These are phyloP conservation scores for Macrocybe sp. DNA, from an alignment of 1,284 basidiomycete genomes.

Conservation along the genomic window DNA sequence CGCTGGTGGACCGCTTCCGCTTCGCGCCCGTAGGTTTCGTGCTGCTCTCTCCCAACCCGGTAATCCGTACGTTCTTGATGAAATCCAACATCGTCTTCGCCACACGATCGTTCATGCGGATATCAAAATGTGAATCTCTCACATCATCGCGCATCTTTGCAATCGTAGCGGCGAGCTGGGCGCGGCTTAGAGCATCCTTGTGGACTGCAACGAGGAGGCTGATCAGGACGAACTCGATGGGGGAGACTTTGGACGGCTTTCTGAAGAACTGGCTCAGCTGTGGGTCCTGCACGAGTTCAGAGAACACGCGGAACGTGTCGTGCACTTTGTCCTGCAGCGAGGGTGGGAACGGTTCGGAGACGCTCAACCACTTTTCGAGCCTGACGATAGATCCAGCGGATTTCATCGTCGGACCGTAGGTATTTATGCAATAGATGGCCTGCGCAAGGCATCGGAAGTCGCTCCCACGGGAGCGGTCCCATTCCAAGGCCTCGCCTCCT, in stretches of 20 bases:
- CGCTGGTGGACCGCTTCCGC: background rate
- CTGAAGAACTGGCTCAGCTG: slow-evolving; percentile 28
- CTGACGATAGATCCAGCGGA: slow-evolving; percentile 29
- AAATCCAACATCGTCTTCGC: slow-evolving; percentile 44
- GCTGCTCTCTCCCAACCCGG: background rate
- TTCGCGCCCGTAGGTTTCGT: background rate
- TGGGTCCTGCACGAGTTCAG: slow-evolving; percentile 31
- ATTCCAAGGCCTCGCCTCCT: slow-evolving; percentile 39
- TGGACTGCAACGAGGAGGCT: slow-evolving; percentile 45
- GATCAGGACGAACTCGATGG: slow-evolving; percentile 58
- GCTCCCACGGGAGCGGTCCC: slow-evolving; percentile 53
- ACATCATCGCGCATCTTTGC: slow-evolving; percentile 44
- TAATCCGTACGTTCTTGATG: slow-evolving; percentile 24
- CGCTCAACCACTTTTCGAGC: slow-evolving; percentile 53
- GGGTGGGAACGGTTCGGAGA: slow-evolving; percentile 23
- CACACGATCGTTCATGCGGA: slow-evolving; percentile 48
- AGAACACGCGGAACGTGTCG: slow-evolving; percentile 40
- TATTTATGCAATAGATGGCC: slow-evolving; percentile 46
- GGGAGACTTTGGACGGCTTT: slow-evolving; percentile 44
- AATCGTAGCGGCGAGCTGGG: slow-evolving; percentile 36
- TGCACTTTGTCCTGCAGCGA: slow-evolving; percentile 31
- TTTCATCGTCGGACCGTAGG: slow-evolving; percentile 20
- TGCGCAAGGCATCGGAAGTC: slow-evolving; percentile 61
- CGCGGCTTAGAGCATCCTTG: slow-evolving; percentile 22
- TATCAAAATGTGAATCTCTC: slow-evolving; percentile 41